Evolutionary conservation across 169 alveolate species (phyloP), one percentile per base, ranked within the genome.

Genomic region (Plasmodium gonderi): DNA sequence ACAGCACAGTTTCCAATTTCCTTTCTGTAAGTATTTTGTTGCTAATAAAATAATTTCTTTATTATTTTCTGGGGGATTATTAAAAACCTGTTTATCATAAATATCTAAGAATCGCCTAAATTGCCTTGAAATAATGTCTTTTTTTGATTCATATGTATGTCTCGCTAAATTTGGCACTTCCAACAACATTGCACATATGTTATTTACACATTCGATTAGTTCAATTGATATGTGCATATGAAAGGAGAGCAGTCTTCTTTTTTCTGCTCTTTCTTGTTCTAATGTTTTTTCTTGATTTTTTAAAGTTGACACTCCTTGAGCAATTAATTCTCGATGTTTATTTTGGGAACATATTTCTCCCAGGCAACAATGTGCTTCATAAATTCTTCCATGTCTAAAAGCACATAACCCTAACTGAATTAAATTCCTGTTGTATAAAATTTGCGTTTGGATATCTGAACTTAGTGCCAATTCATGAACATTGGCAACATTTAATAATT

Each of bases 151-250:
- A 20, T 96, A 89, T 33, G 97, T 92, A 49, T 96, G 95, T 87
- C 95, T 95, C 3, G 98, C 98, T 68, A 98, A 78, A 89, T 97
- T 97, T 36, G 99, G 99, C 1, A 98, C 95, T 82, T 98, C 99
- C 42, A 96, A 89, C 51, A 98, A 77, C 98, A 98, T 97, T 4
- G 99, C 98, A 72, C 98, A 96, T 44, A 98, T 97, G 96, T 97
- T 96, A 95, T 98, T 98, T 47, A 97, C 98, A 81, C 98, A 96
- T 95, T 98, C 99, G 20, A 98, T 96, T 68, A 97, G 97, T 95
- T 99, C 99, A 54, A 97, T 96, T 90, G 98, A 97, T 91, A 99
- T 98, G 96, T 98, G 99, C 99, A 98, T 98, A 95, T 98, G 99
- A 95, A 96, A 97, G 6, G 99, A 99, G 42, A 98, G 97, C 79